These are phyloP conservation scores for Saccharomycopsis javanensis DNA, from an alignment of 805 yeast species.

Conservation along the genomic window DNA sequence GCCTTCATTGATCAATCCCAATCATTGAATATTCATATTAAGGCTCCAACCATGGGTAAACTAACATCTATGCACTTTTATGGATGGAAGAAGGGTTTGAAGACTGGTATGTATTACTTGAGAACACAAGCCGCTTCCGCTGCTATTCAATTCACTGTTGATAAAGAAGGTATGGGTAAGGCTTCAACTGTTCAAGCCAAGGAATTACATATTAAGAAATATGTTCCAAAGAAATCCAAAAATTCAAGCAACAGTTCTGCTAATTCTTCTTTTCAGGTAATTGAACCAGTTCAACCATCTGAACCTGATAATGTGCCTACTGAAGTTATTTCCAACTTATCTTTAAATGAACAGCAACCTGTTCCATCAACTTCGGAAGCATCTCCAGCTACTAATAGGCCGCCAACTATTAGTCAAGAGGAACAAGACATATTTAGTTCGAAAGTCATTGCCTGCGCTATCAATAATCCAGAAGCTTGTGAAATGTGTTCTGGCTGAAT, in stretches of 20 bases:
- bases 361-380: slow-evolving; percentile 19
- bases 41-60: slow-evolving; percentile 91
- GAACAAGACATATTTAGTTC: slow-evolving; percentile 85
- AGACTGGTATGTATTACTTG: slow-evolving; percentile 97
- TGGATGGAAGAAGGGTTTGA: slow-evolving; percentile 97
- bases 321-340: slow-evolving; percentile 13
- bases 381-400: slow-evolving; percentile 24
- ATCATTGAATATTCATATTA: slow-evolving; percentile 80
- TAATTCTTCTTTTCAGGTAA: slow-evolving; percentile 19
- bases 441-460: slow-evolving; percentile 92
- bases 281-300: slow-evolving; percentile 32
- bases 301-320: not conserved
- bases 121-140: slow-evolving; percentile 97
- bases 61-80: slow-evolving; percentile 97
- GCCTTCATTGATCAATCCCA: slow-evolving; percentile 88
- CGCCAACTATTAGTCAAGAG: slow-evolving; percentile 31
- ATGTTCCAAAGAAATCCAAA: slow-evolving; percentile 22
- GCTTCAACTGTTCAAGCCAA: slow-evolving; percentile 16
- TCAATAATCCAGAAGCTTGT: slow-evolving; percentile 94
- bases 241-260: not conserved
- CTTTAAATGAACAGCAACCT: slow-evolving; percentile 3
- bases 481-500: slow-evolving; percentile 93
- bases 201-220: slow-evolving; percentile 27
- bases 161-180: slow-evolving; percentile 27
- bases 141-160: slow-evolving; percentile 87